Evolutionary conservation across 164 flowering plant species (phyloP).

Genomic region (Aristolochia contorta): DNA sequence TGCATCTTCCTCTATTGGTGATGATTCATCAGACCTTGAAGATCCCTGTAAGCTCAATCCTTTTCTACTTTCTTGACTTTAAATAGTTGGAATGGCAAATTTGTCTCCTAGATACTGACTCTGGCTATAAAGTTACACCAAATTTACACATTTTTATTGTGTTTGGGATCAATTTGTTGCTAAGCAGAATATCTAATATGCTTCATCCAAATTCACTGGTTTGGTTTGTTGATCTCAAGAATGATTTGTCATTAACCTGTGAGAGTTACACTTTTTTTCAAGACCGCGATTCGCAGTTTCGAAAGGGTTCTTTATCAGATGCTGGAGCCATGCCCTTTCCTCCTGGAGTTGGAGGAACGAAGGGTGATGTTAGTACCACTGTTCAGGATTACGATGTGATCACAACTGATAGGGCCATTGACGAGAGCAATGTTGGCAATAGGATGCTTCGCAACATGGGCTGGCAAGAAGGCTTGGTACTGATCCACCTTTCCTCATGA

Average conservation of each 20-base stretch:
- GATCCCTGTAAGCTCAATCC: slow-evolving; percentile 65
- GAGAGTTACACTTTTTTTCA: slow-evolving; percentile 35
- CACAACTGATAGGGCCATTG: slow-evolving; percentile 81
- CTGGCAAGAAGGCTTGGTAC: slow-evolving; percentile 99
- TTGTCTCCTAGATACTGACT: no score
- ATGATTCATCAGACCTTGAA: slow-evolving; percentile 36
- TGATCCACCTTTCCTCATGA: neutral
- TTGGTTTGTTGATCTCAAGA: slow-evolving; percentile 20
- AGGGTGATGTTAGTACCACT: slow-evolving; percentile 30
- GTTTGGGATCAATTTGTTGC: slow-evolving; percentile 5
- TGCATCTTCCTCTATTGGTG: slow-evolving; percentile 45
- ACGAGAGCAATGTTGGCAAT: slow-evolving; percentile 91
- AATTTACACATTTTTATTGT: slow-evolving; percentile 1
- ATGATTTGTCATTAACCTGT: slow-evolving; percentile 27
- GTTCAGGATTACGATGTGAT: slow-evolving; percentile 74
- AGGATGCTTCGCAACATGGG: slow-evolving; percentile 99
- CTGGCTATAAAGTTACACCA: no score
- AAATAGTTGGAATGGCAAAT: no score
- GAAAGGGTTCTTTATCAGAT: slow-evolving; percentile 55
- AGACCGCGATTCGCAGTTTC: slow-evolving; percentile 61
- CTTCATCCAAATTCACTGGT: slow-evolving; percentile 17
- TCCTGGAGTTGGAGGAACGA: slow-evolving; percentile 81
- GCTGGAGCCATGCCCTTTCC: slow-evolving; percentile 76
- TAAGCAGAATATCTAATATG: slow-evolving; percentile 4
- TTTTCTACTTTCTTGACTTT: no score